Evolutionary conservation across 2,329 filamentous ascomycete genomes (phyloP), one percentile per base, ranked within the genome.

Genomic region (Herpotrichia juniperi): DNA sequence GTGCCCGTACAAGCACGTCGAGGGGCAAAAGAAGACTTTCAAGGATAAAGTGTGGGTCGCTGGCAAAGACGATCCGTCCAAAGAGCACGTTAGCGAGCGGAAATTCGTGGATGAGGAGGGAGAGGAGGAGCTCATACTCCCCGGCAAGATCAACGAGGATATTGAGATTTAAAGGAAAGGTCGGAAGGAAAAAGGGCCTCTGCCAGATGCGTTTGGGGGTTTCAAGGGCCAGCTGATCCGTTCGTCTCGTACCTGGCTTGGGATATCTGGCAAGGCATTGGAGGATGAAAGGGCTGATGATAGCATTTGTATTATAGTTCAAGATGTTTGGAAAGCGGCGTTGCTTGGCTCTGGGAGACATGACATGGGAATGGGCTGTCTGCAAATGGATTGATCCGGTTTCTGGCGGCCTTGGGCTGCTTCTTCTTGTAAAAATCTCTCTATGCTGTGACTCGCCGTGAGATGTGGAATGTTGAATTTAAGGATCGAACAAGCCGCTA

Each of bases 21-120:
- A 96, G 48, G 94, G 93, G 11, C 94, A 99, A 69, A 83, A 84
- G 78, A 91, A 90, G 45, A 85, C 84, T 12, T 93, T 92, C 75
- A 84, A 87, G 55, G 91, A 96, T 73, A 97, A 96, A 77, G 91
- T 96, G 24, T 97, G 93, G 93, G 92, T 87, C 16, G 84, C 91
- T 2, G 83, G 62, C 9, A 71, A 72, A 53, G 17, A 30, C 25
- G 54, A 59, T 34, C 67, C 74, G 24, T 83, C 81, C 61, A 83
- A 81, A 61, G 79, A 84, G 51, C 91, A 96, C 72, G 87, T 96
- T 44, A 96, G 91, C 68, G 91, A 96, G 74, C 83, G 93, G 64
- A 93, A 90, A 69, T 97, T 96, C 76, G 86, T 93, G 45, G 86
- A 91, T 51, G 87, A 90, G 42, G 79, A 81, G 10, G 82, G 77